Evolutionary conservation across 164 flowering plant genomes (phyloP), one percentile per base, ranked within the genome.

Genomic region (Annona squamosa): DNA sequence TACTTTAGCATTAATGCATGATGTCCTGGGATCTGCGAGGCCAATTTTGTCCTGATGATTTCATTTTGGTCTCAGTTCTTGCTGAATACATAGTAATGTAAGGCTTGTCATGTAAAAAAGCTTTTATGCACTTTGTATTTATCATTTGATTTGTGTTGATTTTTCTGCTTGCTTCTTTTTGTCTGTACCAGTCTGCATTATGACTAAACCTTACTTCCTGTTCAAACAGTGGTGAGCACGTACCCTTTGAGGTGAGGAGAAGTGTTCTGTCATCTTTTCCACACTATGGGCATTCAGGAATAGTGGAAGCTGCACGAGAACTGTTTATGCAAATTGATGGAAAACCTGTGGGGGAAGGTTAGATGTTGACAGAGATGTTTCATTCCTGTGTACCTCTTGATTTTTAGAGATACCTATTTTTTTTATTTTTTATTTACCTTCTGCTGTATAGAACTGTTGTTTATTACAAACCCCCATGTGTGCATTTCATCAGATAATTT

Each of bases 261-360:
- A 72, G 67, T 47, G 77, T 89, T 19, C 56, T 78, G 4, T 85
- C 90, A 48, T 83, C 91, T 71, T 85, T 83, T 75, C 91, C 93
- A 46, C 98, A 90, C 75, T 85, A 89, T 83, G 96, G 89, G 26
- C 98, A 93, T 71, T 88, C 90, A 2, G 98, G 98, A 43, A 85
- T 93, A 66, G 87, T 91, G 69, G 93, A 85, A 82, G 84, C 96
- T 85, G 93, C 96, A 73, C 70, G 94, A 70, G 92, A 93, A 75
- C 88, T 93, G 46, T 89, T 68, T 75, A 74, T 69, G 79, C 93
- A 93, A 80, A 69, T 93, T 73, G 96, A 93, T 77, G 93, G 90
- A 73, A 73, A 78, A 69, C 65, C 82, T 65, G 79, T 17, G 71
- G 70, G 78, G 73, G 57, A 72, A 64, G 86, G 85, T 87, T 13